A percentile compares a stretch with the other conserved stretches of the same genome.
phyloP scores from a whole-genome alignment of 2,329 filamentous ascomycete genomes.

The Mollisiaceae sp. region DNA sequence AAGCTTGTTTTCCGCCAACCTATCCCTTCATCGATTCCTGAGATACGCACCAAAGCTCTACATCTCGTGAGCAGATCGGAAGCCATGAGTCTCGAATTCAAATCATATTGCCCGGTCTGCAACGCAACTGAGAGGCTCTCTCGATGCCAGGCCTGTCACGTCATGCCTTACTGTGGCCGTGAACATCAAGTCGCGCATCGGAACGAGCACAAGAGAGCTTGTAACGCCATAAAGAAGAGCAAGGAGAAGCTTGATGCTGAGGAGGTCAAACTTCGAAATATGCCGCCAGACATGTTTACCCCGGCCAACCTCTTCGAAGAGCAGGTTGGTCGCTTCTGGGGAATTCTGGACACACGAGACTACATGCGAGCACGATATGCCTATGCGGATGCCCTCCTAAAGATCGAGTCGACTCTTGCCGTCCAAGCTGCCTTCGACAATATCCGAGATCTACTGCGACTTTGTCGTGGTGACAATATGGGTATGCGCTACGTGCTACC shows the following conservation, averaged over 20 bases:
- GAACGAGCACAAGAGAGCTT: constrained; percentile 47
- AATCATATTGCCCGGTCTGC: constrained; percentile 34
- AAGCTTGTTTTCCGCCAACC: neutral
- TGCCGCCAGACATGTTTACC: constrained; percentile 36
- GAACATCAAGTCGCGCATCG: constrained; percentile 50
- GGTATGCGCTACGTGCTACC: constrained; percentile 50
- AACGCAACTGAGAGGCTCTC: constrained; percentile 40
- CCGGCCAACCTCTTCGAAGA: constrained; percentile 47
- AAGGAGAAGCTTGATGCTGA: constrained; percentile 42
- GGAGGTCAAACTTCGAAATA: constrained; percentile 46
- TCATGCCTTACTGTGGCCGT: constrained; percentile 51
- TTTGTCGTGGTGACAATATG: constrained; percentile 53
- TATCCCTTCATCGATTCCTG: neutral
- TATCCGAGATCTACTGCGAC: constrained; percentile 50
- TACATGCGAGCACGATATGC: constrained; percentile 50
- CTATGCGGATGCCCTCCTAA: constrained; percentile 43
- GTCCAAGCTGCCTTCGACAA: constrained; percentile 48
- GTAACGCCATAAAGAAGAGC: constrained; percentile 45
- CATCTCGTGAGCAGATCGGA: neutral
- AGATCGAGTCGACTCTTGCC: constrained; percentile 43
- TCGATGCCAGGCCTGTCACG: constrained; percentile 50
- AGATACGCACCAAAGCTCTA: neutral
- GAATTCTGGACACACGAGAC: constrained; percentile 46
- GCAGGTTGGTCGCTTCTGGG: constrained; percentile 50
- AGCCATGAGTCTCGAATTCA: constrained; percentile 12